phyloP scores from a whole-genome alignment of 768 basidiomycete species.

The Dioszegia crocea region DNA sequence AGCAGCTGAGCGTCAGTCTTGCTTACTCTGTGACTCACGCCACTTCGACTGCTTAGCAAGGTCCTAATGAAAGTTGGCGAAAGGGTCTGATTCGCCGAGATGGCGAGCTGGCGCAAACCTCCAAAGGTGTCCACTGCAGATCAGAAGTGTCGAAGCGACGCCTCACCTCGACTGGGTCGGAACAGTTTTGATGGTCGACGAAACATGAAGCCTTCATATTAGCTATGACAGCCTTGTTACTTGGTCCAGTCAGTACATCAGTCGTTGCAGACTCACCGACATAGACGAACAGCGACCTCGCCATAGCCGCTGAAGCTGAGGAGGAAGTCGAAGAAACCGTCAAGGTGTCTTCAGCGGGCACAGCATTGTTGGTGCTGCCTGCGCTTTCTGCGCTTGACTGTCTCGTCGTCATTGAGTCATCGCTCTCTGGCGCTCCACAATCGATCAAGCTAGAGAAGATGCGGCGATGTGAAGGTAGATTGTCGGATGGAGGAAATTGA shows the following conservation, averaged over 20 bases:
- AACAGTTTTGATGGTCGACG: constrained; percentile 46
- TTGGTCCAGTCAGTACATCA: too few species aligned
- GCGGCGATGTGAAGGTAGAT: too few species aligned
- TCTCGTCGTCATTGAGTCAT: not conserved
- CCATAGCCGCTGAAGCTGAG: constrained; percentile 43
- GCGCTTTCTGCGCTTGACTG: not conserved
- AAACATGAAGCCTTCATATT: constrained; percentile 40
- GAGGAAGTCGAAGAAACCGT: constrained; percentile 21
- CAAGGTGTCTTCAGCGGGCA: not conserved
- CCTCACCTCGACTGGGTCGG: constrained; percentile 39
- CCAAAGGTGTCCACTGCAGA: constrained; percentile 43
- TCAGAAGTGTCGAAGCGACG: not conserved
- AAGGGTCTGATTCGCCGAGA: constrained; percentile 40
- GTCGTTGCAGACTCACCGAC: constrained; percentile 26
- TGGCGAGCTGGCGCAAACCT: constrained; percentile 40
- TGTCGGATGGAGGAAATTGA: not conserved
- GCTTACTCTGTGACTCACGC: constrained; percentile 9
- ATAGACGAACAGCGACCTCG: constrained; percentile 39
- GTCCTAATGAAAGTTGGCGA: constrained; percentile 38
- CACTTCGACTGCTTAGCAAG: constrained; percentile 35
- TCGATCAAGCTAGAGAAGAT: too few species aligned
- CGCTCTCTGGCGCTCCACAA: too few species aligned
- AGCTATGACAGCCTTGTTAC: not conserved
- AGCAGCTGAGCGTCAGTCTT: constrained; percentile 12
- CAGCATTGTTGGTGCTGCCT: too few species aligned